Percentiles rank a stretch among this genome's conserved stretches.
Evolutionary conservation across 1,284 basidiomycete genomes (phyloP).

Genomic region (Exobasidium rhododendri): DNA sequence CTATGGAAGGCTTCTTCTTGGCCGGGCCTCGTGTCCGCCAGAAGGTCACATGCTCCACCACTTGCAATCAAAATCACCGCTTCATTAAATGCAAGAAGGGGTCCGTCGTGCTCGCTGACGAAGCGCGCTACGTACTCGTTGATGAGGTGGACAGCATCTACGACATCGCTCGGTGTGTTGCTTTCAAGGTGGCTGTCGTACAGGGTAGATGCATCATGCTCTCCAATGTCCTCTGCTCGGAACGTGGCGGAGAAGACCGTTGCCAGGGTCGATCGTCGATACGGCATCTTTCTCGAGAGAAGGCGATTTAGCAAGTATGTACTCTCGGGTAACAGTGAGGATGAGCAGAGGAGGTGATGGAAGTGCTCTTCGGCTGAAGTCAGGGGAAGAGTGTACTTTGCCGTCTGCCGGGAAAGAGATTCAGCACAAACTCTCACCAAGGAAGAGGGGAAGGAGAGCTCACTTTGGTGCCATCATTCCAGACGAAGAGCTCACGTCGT

Average conservation of each 20-base stretch:
- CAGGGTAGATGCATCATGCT: background rate
- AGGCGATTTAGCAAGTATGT: background rate
- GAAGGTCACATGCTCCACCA: background rate
- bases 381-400: too few species aligned
- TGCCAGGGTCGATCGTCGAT: background rate
- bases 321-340: background rate
- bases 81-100: background rate
- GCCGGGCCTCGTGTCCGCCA: background rate
- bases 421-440: too few species aligned
- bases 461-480: slow-evolving; percentile 8
- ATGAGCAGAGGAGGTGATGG: background rate
- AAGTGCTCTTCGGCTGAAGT: too few species aligned
- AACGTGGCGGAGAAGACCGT: background rate
- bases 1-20: background rate
- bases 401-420: too few species aligned
- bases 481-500: background rate
- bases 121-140: background rate
- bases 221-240: background rate
- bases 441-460: background rate
- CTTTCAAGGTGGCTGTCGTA: background rate
- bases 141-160: background rate
- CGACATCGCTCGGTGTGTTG: background rate
- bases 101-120: background rate
- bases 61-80: background rate
- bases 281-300: background rate